Evolutionary conservation across 306 rosid species (phyloP).

Genomic region (Dryas octopetala): DNA sequence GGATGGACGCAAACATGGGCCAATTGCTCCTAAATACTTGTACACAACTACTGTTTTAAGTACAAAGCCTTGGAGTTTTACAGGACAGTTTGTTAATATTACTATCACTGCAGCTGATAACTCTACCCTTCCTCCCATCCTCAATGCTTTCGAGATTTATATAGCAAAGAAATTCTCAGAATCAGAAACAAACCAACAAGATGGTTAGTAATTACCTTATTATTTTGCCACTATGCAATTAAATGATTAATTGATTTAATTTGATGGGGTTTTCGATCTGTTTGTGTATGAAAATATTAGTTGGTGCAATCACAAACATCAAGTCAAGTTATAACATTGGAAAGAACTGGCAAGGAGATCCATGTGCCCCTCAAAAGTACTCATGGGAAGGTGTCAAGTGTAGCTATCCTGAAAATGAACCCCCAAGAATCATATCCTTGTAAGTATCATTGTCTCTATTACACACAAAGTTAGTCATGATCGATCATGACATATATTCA

Average conservation of each 20-base stretch:
- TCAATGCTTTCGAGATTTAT: too few species aligned
- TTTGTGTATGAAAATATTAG: slow-evolving; percentile 25
- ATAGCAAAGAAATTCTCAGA: too few species aligned
- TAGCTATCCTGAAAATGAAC: slow-evolving; percentile 11
- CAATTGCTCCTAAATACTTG: slow-evolving; percentile 18
- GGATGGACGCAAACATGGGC: background rate
- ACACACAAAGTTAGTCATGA: too few species aligned
- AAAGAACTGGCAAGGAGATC: slow-evolving; percentile 65
- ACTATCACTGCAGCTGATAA: too few species aligned
- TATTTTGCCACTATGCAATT: too few species aligned
- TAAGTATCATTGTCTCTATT: slow-evolving; percentile 19
- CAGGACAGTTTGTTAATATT: too few species aligned
- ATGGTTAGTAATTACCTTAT: too few species aligned
- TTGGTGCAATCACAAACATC: slow-evolving; percentile 44
- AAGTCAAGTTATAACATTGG: slow-evolving; percentile 40
- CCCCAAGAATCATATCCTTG: slow-evolving; percentile 53
- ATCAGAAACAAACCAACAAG: too few species aligned
- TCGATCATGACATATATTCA: too few species aligned
- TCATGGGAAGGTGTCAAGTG: slow-evolving; percentile 60
- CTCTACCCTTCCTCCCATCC: too few species aligned
- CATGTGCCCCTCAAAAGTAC: slow-evolving; percentile 44
- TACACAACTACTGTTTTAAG: background rate
- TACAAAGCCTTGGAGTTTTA: too few species aligned
- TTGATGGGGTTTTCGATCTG: background rate
- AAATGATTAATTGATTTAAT: background rate